phyloP scores from a whole-genome alignment of 2,329 filamentous ascomycete species.

The Fusarium equiseti region DNA sequence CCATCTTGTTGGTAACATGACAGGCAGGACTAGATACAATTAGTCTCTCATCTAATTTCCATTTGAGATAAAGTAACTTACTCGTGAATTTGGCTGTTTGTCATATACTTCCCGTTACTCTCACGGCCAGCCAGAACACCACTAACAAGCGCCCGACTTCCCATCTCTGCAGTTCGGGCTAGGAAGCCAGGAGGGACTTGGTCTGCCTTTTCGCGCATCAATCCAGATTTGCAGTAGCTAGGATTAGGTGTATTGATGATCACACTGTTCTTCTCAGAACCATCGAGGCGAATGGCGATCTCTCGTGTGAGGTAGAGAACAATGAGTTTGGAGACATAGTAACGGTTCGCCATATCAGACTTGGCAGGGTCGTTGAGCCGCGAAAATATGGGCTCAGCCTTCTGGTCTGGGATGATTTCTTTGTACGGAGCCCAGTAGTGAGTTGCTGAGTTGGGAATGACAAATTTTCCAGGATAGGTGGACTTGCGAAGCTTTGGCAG shows the following conservation, averaged over 20 bases:
- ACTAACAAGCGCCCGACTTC: constrained; percentile 51
- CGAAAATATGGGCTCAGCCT: constrained; percentile 42
- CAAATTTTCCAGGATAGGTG: constrained; percentile 22
- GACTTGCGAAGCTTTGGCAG: constrained; percentile 46
- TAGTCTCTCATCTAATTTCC: fast-evolving
- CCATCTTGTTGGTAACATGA: constrained; percentile 51
- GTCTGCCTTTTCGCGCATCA: constrained; percentile 33
- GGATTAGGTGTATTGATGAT: constrained; percentile 58
- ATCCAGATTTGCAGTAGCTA: constrained; percentile 55
- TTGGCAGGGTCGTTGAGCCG: constrained; percentile 47
- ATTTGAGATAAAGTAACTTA: constrained; percentile 2
- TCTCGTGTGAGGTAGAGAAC: constrained; percentile 50
- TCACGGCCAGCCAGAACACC: constrained; percentile 49
- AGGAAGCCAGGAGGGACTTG: constrained; percentile 42
- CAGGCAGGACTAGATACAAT: constrained; percentile 34
- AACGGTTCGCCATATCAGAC: constrained; percentile 48
- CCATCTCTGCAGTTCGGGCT: constrained; percentile 60
- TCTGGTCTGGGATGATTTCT: constrained; percentile 33
- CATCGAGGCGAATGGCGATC: constrained; percentile 36
- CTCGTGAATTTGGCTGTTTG: constrained; percentile 49
- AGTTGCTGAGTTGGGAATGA: constrained; percentile 42
- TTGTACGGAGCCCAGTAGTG: constrained; percentile 45
- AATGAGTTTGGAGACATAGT: constrained; percentile 51
- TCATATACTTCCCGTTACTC: constrained; percentile 52
- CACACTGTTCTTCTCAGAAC: constrained; percentile 19